These are phyloP conservation scores for Sedum album DNA, from an alignment of 164 flowering plant genomes.

Conservation along the genomic window DNA sequence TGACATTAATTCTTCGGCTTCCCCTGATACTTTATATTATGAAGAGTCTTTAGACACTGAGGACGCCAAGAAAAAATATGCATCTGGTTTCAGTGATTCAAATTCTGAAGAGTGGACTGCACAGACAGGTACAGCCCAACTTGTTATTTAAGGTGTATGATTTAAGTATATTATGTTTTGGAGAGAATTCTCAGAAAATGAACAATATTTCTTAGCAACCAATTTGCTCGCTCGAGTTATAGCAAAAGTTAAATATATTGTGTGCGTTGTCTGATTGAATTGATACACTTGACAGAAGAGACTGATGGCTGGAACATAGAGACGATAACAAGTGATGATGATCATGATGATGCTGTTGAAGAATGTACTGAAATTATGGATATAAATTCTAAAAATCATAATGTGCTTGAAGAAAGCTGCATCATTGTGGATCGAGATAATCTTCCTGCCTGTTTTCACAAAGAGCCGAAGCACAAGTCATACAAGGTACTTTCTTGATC, in stretches of 20 bases:
- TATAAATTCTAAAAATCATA: slow-evolving; percentile 5
- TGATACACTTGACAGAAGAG: slow-evolving; percentile 12
- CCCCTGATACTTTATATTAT: background rate
- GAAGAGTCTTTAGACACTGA: background rate
- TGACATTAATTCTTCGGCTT: background rate
- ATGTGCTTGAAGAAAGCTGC: slow-evolving; percentile 29
- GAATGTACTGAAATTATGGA: slow-evolving; percentile 14
- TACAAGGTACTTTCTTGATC: slow-evolving; percentile 28
- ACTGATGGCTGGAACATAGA: slow-evolving; percentile 16
- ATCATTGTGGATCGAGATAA: slow-evolving; percentile 31
- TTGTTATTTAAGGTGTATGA: too few relatives aligned
- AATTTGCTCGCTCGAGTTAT: background rate
- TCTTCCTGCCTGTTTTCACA: slow-evolving; percentile 16
- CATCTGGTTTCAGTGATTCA: background rate
- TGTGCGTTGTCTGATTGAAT: background rate
- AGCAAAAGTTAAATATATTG: background rate
- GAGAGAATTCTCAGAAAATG: background rate
- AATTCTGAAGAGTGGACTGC: background rate
- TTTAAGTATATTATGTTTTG: too few relatives aligned
- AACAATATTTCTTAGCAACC: background rate
- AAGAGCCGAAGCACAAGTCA: slow-evolving; percentile 21
- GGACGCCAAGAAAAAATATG: background rate
- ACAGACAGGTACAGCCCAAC: background rate
- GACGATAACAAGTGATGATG: slow-evolving; percentile 10
- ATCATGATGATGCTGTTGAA: slow-evolving; percentile 7